Conservation (phyloP, 2,329 filamentous ascomycete species). For the Paecilomyces dactylethromorphus region DNA sequence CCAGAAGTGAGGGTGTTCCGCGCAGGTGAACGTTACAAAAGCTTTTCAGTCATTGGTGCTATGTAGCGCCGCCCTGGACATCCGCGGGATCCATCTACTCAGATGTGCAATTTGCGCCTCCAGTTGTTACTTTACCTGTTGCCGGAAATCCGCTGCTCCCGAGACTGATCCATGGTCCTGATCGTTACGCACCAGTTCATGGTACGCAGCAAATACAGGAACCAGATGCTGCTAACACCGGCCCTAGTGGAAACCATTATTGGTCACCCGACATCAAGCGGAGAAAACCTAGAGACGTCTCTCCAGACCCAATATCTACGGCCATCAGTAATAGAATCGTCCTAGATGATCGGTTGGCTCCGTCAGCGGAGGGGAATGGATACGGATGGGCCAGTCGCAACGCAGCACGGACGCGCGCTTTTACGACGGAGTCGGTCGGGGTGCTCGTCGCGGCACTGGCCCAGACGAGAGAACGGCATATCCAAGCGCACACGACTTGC, state of each 20-base stretch:
- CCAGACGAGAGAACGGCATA: slow-evolving; percentile 1
- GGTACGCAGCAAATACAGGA: not conserved
- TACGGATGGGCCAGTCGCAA: not conserved
- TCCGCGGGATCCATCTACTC: not conserved
- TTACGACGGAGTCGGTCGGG: not conserved
- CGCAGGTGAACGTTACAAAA: not conserved
- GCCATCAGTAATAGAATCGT: not conserved
- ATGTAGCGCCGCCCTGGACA: not conserved
- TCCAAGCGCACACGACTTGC: not conserved
- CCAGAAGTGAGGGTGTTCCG: not conserved
- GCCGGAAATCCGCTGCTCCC: not conserved
- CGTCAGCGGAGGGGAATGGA: not conserved
- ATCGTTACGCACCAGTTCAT: not conserved
- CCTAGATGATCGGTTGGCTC: not conserved
- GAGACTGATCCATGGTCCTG: not conserved
- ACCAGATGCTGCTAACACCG: slow-evolving; percentile 16
- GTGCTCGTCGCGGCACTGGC: slow-evolving; percentile 2
- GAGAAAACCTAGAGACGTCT: not conserved
- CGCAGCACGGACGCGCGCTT: not conserved
- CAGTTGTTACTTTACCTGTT: not conserved
- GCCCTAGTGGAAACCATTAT: slow-evolving; percentile 28
- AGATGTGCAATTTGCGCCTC: not conserved
- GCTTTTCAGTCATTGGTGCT: not conserved
- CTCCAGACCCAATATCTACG: not conserved
- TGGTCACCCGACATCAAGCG: slow-evolving; percentile 31